Conservation (phyloP, 768 basidiomycete genomes). For the Clavulina sp. region DNA sequence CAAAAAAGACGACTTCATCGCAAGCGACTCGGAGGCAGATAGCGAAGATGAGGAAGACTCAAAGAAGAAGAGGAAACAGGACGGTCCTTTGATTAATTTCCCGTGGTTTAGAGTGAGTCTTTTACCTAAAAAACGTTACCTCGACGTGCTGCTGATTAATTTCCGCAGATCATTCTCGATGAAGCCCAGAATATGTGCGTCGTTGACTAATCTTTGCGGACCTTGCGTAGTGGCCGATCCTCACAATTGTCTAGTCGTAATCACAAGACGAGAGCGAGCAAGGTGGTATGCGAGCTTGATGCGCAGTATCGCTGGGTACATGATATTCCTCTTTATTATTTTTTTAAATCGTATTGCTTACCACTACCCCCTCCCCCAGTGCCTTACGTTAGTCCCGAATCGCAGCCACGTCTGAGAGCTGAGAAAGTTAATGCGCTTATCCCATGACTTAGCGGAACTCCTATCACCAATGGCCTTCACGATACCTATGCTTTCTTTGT, state of each 20-base stretch:
- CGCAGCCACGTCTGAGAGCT: no score
- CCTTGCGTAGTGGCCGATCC: background rate
- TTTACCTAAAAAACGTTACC: conserved; percentile 8
- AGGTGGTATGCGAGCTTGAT: conserved; percentile 36
- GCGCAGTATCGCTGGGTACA: conserved; percentile 42
- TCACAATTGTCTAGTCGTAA: conserved; percentile 35
- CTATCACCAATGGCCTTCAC: conserved; percentile 41
- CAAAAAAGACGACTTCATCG: conserved; percentile 13
- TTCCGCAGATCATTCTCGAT: conserved; percentile 47
- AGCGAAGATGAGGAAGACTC: conserved; percentile 13
- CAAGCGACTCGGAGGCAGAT: conserved; percentile 10
- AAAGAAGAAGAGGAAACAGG: conserved; percentile 12
- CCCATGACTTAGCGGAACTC: conserved; percentile 24
- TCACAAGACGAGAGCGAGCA: conserved; percentile 27
- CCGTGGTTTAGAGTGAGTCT: conserved; percentile 20
- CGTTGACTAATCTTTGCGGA: background rate
- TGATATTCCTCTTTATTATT: conserved; percentile 2
- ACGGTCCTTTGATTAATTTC: conserved; percentile 19
- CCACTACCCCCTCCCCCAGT: background rate
- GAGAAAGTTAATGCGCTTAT: background rate
- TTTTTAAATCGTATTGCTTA: background rate
- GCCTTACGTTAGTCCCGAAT: background rate
- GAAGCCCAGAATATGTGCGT: conserved; percentile 43
- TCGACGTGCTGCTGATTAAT: background rate
- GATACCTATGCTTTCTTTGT: conserved; percentile 34